phyloP scores from a whole-genome alignment of 2,329 filamentous ascomycete genomes.

The Aspergillus candidus region DNA sequence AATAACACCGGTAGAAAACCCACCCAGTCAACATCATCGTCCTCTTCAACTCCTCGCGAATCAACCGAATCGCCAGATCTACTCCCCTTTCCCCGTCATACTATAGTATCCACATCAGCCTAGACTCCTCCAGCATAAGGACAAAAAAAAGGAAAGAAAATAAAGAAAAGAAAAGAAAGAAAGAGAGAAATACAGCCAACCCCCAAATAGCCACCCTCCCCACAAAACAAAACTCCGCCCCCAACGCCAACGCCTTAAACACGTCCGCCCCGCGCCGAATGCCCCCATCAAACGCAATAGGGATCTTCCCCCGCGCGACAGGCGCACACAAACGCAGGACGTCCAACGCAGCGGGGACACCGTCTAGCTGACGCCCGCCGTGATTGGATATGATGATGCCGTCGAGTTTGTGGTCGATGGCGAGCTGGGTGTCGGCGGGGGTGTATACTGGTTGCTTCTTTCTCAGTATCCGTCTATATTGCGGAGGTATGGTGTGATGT shows the following conservation, averaged over 20 bases:
- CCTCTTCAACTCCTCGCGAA: slow-evolving; percentile 27
- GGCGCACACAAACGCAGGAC: slow-evolving; percentile 25
- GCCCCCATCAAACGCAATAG: slow-evolving; percentile 29
- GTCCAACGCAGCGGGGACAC: slow-evolving; percentile 34
- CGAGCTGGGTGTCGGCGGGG: slow-evolving; percentile 31
- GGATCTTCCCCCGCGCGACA: slow-evolving; percentile 27
- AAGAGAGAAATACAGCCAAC: slow-evolving; percentile 19
- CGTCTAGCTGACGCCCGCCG: slow-evolving; percentile 25
- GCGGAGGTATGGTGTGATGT: slow-evolving; percentile 12
- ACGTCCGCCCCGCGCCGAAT: slow-evolving; percentile 33
- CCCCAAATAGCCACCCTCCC: slow-evolving; percentile 32
- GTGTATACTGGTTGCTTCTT: slow-evolving; percentile 16
- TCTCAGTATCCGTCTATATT: neutral
- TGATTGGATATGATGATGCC: slow-evolving; percentile 37
- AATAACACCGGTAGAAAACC: slow-evolving; percentile 1
- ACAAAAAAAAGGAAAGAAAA: neutral
- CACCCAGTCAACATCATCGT: slow-evolving; percentile 30
- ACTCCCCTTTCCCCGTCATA: slow-evolving; percentile 31
- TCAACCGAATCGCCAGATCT: slow-evolving; percentile 28
- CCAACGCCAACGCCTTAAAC: slow-evolving; percentile 33
- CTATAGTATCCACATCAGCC: slow-evolving; percentile 5
- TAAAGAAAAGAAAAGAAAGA: slow-evolving; percentile 6
- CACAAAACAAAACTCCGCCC: slow-evolving; percentile 27
- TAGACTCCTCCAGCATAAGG: no score
- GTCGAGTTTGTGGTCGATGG: slow-evolving; percentile 30